Evolutionary conservation across 2,329 filamentous ascomycete genomes (phyloP).

Genomic region (Lanzia echinophila): DNA sequence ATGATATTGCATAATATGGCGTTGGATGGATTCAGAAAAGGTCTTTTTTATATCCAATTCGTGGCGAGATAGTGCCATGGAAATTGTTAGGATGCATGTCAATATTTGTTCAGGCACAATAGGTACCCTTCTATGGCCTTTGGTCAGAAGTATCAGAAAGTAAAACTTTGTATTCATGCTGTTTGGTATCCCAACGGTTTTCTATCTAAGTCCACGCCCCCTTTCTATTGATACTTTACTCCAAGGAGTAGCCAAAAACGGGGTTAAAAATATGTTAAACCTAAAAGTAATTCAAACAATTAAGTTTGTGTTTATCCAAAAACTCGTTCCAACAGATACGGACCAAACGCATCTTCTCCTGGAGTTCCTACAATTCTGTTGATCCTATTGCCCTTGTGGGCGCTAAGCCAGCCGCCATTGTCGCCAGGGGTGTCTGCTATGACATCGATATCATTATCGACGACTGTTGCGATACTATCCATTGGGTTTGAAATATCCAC

Average conservation of each 20-base stretch:
- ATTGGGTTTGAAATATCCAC: constrained; percentile 32
- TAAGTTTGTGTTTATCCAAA: constrained; percentile 19
- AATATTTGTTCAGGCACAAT: neutral
- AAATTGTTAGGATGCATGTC: neutral
- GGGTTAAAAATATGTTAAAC: too few relatives aligned
- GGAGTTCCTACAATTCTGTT: constrained; percentile 65
- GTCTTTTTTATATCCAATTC: neutral
- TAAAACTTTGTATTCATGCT: neutral
- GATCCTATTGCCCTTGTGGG: constrained; percentile 70
- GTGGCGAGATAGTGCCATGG: neutral
- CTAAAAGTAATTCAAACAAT: too few relatives aligned
- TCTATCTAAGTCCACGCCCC: neutral
- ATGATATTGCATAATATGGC: constrained; percentile 6
- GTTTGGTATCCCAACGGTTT: neutral
- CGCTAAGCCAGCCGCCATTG: constrained; percentile 67
- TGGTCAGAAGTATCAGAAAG: neutral
- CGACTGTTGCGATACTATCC: constrained; percentile 17
- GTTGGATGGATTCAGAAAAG: constrained; percentile 3
- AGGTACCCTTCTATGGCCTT: neutral
- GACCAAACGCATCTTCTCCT: constrained; percentile 60
- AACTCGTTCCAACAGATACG: constrained; percentile 56
- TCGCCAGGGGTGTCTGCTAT: constrained; percentile 61
- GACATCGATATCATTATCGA: constrained; percentile 38
- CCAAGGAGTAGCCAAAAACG: too few relatives aligned
- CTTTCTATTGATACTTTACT: too few relatives aligned